These are phyloP conservation scores for Fusarium stilboides DNA, from an alignment of 2,329 filamentous ascomycete species.

Conservation along the genomic window DNA sequence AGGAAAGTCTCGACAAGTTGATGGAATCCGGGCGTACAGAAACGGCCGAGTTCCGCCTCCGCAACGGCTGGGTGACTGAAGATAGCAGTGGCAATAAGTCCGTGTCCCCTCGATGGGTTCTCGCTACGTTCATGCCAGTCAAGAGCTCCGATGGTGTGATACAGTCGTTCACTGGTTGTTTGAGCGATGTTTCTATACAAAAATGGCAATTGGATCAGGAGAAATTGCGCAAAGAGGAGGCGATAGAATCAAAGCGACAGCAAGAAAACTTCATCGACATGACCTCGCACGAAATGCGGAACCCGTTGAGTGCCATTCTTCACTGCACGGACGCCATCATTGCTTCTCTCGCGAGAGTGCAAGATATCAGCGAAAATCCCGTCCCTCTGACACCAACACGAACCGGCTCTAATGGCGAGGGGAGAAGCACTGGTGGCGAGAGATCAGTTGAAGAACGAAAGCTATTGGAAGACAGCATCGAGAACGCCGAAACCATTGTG, in stretches of 20 bases:
- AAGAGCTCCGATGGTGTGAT: slow-evolving; percentile 62
- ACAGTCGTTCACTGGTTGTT: slow-evolving; percentile 63
- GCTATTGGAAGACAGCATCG: slow-evolving; percentile 73
- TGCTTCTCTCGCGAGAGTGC: slow-evolving; percentile 62
- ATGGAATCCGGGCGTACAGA: slow-evolving; percentile 60
- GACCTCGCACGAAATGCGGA: slow-evolving; percentile 80
- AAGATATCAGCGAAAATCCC: slow-evolving; percentile 56
- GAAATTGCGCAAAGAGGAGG: slow-evolving; percentile 67
- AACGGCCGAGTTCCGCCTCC: slow-evolving; percentile 65
- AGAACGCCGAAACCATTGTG: slow-evolving; percentile 83
- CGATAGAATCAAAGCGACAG: slow-evolving; percentile 73
- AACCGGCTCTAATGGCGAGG: slow-evolving; percentile 20
- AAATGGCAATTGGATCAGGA: slow-evolving; percentile 68
- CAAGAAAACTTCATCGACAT: slow-evolving; percentile 89
- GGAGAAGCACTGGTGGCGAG: slow-evolving; percentile 18
- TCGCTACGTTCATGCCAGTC: slow-evolving; percentile 67
- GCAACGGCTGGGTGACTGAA: slow-evolving; percentile 62
- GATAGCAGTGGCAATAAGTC: slow-evolving; percentile 62
- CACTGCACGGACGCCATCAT: slow-evolving; percentile 82
- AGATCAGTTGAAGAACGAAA: slow-evolving; percentile 56
- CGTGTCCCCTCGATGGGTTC: slow-evolving; percentile 63
- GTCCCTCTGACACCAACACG: slow-evolving; percentile 47
- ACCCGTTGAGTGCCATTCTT: slow-evolving; percentile 80
- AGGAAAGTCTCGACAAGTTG: slow-evolving; percentile 59
- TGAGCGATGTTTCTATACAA: slow-evolving; percentile 65